A percentile compares a stretch with the other conserved stretches of the same genome.
Evolutionary conservation across 805 yeast species (phyloP).

Genomic region (Novakomyces olei): DNA sequence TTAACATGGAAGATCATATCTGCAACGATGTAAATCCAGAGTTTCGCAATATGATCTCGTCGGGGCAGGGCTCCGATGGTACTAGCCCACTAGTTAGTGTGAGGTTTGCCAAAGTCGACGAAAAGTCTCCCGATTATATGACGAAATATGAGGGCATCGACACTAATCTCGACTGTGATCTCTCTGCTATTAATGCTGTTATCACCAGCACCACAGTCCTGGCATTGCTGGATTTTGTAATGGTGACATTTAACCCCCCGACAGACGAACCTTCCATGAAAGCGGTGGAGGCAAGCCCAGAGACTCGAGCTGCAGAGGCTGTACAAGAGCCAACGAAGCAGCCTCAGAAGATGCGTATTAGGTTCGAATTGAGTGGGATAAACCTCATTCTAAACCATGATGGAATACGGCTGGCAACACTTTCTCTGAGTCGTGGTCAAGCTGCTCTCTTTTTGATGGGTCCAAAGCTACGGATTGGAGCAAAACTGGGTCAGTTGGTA

Average conservation of each 20-base stretch:
- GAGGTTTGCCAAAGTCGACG: slow-evolving; percentile 9
- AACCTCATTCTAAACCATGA: slow-evolving; percentile 63
- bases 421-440: slow-evolving; percentile 52
- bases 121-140: slow-evolving; percentile 11
- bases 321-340: slow-evolving; percentile 4
- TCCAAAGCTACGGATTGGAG: slow-evolving; percentile 48
- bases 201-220: slow-evolving; percentile 57
- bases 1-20: slow-evolving; percentile 54
- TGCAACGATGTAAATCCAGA: slow-evolving; percentile 40
- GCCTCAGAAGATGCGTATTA: slow-evolving; percentile 31
- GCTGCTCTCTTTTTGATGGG: slow-evolving; percentile 46
- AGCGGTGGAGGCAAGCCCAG: too few relatives aligned
- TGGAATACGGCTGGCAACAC: slow-evolving; percentile 56
- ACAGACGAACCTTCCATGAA: too few relatives aligned
- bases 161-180: slow-evolving; percentile 45
- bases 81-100: slow-evolving; percentile 28
- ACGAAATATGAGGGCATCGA: slow-evolving; percentile 25
- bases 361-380: slow-evolving; percentile 48
- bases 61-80: slow-evolving; percentile 23
- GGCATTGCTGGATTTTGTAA: slow-evolving; percentile 54
- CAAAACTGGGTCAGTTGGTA: slow-evolving; percentile 57
- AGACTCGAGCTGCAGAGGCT: slow-evolving; percentile 20
- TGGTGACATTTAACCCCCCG: slow-evolving; percentile 78
- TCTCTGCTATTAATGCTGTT: slow-evolving; percentile 60
- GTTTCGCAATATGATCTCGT: slow-evolving; percentile 46